A percentile compares a stretch with the other conserved stretches of the same genome.
phyloP scores from a whole-genome alignment of 495 filamentous ascomycete genomes.

The Penicillium argentinense region DNA sequence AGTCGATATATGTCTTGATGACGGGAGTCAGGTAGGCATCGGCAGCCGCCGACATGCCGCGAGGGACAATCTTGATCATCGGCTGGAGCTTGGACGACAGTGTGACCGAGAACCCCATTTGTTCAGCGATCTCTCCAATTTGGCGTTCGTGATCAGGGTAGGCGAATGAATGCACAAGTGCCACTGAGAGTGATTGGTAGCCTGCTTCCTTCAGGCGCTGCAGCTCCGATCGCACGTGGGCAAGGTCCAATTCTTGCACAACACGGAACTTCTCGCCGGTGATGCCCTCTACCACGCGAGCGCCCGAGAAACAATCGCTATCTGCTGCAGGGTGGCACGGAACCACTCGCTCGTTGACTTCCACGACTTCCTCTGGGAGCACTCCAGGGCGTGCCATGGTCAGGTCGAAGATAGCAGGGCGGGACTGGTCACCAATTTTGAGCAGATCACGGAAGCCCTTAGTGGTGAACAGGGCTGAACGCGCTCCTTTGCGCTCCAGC shows the following conservation, averaged over 20 bases:
- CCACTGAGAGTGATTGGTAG: constrained; percentile 53
- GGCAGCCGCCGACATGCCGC: constrained; percentile 89
- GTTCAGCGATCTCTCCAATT: constrained; percentile 48
- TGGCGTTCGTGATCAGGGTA: constrained; percentile 54
- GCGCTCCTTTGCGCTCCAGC: constrained; percentile 90
- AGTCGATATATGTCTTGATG: constrained; percentile 92
- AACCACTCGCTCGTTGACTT: constrained; percentile 74
- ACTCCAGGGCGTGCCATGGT: constrained; percentile 78
- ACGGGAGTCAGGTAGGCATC: constrained; percentile 96
- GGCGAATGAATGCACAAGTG: constrained; percentile 54
- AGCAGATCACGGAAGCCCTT: constrained; percentile 92
- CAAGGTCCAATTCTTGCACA: constrained; percentile 40
- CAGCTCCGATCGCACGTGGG: constrained; percentile 41
- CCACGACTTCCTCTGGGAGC: constrained; percentile 71
- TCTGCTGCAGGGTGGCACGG: constrained; percentile 52
- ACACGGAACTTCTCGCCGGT: constrained; percentile 54
- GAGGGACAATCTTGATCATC: constrained; percentile 75
- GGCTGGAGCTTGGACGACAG: constrained; percentile 68
- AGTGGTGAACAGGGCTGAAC: constrained; percentile 86
- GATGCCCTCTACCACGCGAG: constrained; percentile 44
- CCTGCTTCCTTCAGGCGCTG: constrained; percentile 44
- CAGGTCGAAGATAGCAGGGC: constrained; percentile 82
- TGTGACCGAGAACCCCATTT: constrained; percentile 58
- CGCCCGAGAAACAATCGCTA: constrained; percentile 55
- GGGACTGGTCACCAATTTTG: constrained; percentile 80